Evolutionary conservation across 352 stramenopile species (phyloP).

Genomic region (Hyaloperonospora arabidopsidis): DNA sequence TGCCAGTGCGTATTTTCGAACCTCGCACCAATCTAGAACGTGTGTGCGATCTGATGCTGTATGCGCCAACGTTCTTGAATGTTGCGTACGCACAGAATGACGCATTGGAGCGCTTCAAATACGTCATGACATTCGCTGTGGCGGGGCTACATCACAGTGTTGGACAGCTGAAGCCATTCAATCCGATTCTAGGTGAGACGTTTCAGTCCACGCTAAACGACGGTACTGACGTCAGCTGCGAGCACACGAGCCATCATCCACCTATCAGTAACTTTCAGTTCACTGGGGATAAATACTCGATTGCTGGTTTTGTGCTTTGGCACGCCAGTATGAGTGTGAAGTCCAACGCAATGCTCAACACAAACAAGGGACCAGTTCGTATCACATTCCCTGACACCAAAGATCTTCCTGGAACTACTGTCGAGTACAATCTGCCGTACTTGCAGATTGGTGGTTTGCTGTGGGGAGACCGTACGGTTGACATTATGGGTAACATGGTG

Average conservation of each 20-base stretch:
- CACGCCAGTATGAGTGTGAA: conserved; percentile 76
- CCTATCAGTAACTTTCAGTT: conserved; percentile 83
- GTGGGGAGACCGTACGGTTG: conserved; percentile 76
- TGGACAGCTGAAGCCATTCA: conserved; percentile 80
- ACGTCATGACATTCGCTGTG: conserved; percentile 71
- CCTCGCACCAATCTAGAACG: conserved; percentile 76
- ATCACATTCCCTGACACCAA: conserved; percentile 52
- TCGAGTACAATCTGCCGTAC: conserved; percentile 67
- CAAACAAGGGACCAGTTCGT: conserved; percentile 66
- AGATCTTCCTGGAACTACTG: conserved; percentile 33
- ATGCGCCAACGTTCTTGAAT: conserved; percentile 69
- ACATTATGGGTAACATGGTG: conserved; percentile 57
- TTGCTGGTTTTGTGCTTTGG: conserved; percentile 68
- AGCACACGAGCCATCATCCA: conserved; percentile 82
- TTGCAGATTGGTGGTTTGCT: conserved; percentile 69
- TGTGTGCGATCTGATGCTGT: conserved; percentile 73
- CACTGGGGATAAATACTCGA: conserved; percentile 59
- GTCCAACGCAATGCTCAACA: conserved; percentile 78
- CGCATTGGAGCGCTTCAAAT: conserved; percentile 69
- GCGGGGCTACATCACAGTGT: conserved; percentile 74
- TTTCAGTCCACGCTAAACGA: conserved; percentile 69
- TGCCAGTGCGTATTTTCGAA: conserved; percentile 82
- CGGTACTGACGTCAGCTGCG: conserved; percentile 69
- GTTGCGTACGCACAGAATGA: conserved; percentile 50
- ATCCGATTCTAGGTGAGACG: conserved; percentile 78